Evolutionary conservation across 768 basidiomycete genomes (phyloP).

Genomic region (Collybia nuda): DNA sequence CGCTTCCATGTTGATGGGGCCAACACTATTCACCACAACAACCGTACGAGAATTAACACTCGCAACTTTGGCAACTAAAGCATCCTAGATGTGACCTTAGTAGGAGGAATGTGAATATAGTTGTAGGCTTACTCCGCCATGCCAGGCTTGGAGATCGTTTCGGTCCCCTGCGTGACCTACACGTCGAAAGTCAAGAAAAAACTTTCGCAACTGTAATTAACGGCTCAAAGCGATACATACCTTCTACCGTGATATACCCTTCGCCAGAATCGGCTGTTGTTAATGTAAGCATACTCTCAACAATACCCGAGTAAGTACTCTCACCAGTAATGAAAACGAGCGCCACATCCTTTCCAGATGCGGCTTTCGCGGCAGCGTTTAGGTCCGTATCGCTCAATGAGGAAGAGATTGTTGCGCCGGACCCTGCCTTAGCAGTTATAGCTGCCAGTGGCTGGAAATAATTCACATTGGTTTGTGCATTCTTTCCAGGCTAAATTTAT

Average conservation of each 20-base stretch:
- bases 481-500: not conserved
- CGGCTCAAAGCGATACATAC: slow-evolving; percentile 11
- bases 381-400: slow-evolving; percentile 52
- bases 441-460: slow-evolving; percentile 39
- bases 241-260: slow-evolving; percentile 44
- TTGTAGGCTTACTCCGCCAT: slow-evolving; percentile 35
- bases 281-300: not conserved
- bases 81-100: slow-evolving; percentile 27
- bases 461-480: not conserved
- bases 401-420: slow-evolving; percentile 40
- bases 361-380: slow-evolving; percentile 40
- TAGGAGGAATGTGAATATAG: not conserved
- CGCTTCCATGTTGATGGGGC: slow-evolving; percentile 54
- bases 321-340: slow-evolving; percentile 53
- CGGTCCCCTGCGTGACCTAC: slow-evolving; percentile 55
- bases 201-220: too few species aligned
- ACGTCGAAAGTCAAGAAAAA: too few species aligned
- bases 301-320: slow-evolving; percentile 12
- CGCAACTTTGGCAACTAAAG: slow-evolving; percentile 51
- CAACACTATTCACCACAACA: slow-evolving; percentile 68
- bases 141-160: slow-evolving; percentile 51
- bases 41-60: slow-evolving; percentile 57
- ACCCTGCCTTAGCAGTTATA: slow-evolving; percentile 38
- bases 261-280: slow-evolving; percentile 39
- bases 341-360: slow-evolving; percentile 45